Base-by-base conservation (phyloP, 805 yeast genomes). In the Wickerhamiella spandovensis region DNA sequence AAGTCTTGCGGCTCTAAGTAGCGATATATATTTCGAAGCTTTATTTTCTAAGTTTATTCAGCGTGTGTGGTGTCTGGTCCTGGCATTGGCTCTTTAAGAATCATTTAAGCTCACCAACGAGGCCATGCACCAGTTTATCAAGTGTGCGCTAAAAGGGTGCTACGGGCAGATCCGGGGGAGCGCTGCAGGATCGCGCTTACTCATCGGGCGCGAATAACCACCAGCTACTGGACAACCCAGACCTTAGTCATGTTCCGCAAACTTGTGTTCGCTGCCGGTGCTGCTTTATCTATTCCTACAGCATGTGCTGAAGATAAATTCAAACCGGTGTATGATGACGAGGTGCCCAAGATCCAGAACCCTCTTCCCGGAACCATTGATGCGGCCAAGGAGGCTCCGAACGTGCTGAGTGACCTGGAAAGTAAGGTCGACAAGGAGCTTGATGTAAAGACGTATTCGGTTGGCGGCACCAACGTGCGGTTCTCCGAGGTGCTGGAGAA, bases 381-480 rank as follows among this genome's bases (percentile, higher is more conserved):
- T 41, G 51, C 62, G 13, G 54, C 57, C 38, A 43, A 43, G 42
- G 50, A 54, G 15, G 53, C 48, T 20, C 44, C 49, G 24, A 48
- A 44, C 21, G 53, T 55, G 10, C 50, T 57, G 18, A 45, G 51
- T 17, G 22, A 37, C 28, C 22, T 23, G 8, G 48, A 45, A 15
- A 73, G 74, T 47, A 68, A 56, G 50, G 67, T 60, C 47, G 65
- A 69, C 49, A 46, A 38, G 37, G 20, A 23, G 3, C 49, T 47
- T 25, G 44, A 48, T 2, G 35, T 32, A 24, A 25, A 43, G 43
- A 35, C 18, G 18, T 21, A 21, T 50, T 59, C 75, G 21, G 71
- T 79, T 46, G 75, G 76, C 56, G 85, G 84, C 13, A 72, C 75
- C 21, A 70, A 79, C 0, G 73, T 79, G 42, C 74, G 81, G 46